Evolutionary conservation across 73 alveolate genomes (phyloP).

Genomic region (Paramecium sexaurelia): DNA sequence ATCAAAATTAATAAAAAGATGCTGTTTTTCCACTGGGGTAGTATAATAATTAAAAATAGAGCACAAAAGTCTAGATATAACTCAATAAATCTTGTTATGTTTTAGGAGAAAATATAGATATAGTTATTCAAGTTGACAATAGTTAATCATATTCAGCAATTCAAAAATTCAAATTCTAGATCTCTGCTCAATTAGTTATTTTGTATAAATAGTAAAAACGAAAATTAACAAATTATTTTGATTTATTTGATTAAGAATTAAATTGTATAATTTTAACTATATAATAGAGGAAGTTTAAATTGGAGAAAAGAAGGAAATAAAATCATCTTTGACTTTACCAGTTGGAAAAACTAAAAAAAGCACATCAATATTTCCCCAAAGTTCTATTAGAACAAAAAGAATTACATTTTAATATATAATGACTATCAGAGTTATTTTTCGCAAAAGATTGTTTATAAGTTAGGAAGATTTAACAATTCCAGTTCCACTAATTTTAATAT

Average conservation of each 20-base stretch:
- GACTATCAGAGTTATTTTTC: not conserved
- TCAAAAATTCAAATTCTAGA: not conserved
- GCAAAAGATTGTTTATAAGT: not conserved
- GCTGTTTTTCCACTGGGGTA: constrained; percentile 13
- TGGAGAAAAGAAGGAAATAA: not conserved
- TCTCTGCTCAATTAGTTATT: not conserved
- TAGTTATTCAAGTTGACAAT: not conserved
- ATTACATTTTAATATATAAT: not conserved
- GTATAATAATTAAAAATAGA: not conserved
- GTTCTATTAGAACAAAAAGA: not conserved
- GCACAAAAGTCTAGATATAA: not conserved
- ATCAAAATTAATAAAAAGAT: not conserved
- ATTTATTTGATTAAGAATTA: not conserved
- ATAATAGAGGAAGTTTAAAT: not conserved
- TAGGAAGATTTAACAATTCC: not conserved
- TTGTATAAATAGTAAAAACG: not conserved
- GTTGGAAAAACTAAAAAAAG: not conserved
- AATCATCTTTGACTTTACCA: not conserved
- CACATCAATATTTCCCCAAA: not conserved
- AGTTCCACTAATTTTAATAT: not conserved
- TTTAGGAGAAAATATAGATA: not conserved
- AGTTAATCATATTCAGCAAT: not conserved
- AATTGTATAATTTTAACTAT: not conserved
- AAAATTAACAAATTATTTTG: constrained; percentile 3
- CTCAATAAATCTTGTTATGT: not conserved